phyloP scores from a whole-genome alignment of 2,329 filamentous ascomycete species.

The Fusarium redolens region DNA sequence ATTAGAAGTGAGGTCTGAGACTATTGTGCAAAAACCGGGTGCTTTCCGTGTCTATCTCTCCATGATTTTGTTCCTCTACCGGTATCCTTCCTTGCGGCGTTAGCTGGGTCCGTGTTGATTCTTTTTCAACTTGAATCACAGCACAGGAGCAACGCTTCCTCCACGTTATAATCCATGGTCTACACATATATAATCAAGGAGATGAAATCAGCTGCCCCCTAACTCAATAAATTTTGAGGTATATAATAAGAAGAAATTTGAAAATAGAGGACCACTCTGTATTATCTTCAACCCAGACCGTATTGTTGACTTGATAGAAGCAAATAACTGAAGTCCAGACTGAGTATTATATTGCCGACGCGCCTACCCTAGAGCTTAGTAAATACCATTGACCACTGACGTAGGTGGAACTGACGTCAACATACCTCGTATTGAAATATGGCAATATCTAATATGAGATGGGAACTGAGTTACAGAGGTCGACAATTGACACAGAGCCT shows the following conservation, averaged over 20 bases:
- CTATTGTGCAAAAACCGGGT: too few species aligned
- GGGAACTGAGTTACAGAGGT: background rate
- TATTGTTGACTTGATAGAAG: background rate
- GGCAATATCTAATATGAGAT: background rate
- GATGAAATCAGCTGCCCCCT: too few species aligned
- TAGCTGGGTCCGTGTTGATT: background rate
- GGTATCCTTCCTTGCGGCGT: background rate
- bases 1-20: background rate
- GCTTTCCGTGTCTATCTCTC: background rate
- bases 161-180: too few species aligned
- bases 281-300: background rate
- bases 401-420: conserved; percentile 35
- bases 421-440: background rate
- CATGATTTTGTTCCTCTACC: background rate
- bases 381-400: conserved; percentile 4
- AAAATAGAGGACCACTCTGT: too few species aligned
- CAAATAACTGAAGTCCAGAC: background rate
- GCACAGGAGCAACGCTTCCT: too few species aligned
- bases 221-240: too few species aligned
- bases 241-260: too few species aligned
- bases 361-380: conserved; percentile 3
- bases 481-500: background rate
- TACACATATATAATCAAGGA: background rate
- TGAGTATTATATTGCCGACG: too few species aligned
- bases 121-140: background rate